A percentile compares a stretch with the other conserved stretches of the same genome.
phyloP scores from a whole-genome alignment of 2,329 filamentous ascomycete species.

The Trichoderma semiorbis region DNA sequence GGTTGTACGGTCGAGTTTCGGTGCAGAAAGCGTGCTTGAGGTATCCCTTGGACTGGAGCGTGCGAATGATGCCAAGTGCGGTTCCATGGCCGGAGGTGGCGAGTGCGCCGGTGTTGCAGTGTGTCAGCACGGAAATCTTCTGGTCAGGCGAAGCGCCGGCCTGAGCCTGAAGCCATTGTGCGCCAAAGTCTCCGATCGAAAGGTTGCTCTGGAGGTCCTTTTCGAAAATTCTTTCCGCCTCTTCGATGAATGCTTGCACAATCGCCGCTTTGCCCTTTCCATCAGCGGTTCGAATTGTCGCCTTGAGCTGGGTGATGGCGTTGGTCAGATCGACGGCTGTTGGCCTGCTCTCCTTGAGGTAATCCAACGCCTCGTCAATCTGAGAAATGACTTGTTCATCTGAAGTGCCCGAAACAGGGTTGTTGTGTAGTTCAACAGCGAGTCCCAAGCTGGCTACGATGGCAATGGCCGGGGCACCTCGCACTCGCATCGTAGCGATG shows the following conservation, averaged over 20 bases:
- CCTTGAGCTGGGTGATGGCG: constrained; percentile 76
- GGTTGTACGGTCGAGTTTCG: constrained; percentile 96
- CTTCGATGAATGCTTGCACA: constrained; percentile 66
- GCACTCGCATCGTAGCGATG: constrained; percentile 74
- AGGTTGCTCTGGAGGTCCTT: constrained; percentile 87
- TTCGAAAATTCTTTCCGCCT: constrained; percentile 81
- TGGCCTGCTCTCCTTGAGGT: constrained; percentile 82
- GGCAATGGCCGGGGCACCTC: constrained; percentile 87
- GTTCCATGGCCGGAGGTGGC: constrained; percentile 98
- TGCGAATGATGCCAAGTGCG: constrained; percentile 88
- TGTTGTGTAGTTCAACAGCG: constrained; percentile 74
- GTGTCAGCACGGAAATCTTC: constrained; percentile 78
- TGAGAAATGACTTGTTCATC: constrained; percentile 61
- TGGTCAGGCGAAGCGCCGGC: constrained; percentile 44
- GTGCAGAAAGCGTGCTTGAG: constrained; percentile 90
- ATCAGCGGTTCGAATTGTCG: constrained; percentile 51
- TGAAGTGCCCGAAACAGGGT: constrained; percentile 41
- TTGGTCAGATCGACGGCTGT: constrained; percentile 95
- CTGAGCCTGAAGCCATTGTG: constrained; percentile 73
- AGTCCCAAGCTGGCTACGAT: constrained; percentile 92
- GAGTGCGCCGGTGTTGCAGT: constrained; percentile 96
- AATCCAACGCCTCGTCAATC: constrained; percentile 75
- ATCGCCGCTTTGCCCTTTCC: constrained; percentile 49
- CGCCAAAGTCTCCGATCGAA: constrained; percentile 77
- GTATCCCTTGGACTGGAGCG: constrained; percentile 61